Evolutionary conservation across 2,329 filamentous ascomycete genomes (phyloP).

Genomic region (Apiospora sp.): DNA sequence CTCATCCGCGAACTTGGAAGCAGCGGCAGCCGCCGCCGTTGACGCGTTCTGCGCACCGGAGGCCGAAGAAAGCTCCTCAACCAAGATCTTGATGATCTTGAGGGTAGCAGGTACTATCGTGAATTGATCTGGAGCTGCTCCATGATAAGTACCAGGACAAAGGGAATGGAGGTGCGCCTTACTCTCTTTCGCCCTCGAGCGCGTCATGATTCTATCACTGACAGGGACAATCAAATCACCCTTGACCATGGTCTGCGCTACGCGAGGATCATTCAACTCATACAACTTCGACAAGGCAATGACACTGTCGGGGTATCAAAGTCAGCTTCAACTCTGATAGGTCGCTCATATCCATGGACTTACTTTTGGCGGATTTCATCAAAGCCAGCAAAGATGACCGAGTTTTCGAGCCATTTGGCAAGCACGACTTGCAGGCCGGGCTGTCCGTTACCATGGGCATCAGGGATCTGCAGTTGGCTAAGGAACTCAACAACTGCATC

Average conservation of each 20-base stretch:
- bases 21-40: constrained; percentile 65
- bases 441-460: constrained; percentile 58
- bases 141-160: constrained; percentile 23
- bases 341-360: constrained; percentile 42
- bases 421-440: constrained; percentile 90
- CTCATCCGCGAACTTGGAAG: constrained; percentile 62
- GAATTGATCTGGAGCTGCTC: constrained; percentile 82
- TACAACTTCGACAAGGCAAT: constrained; percentile 94
- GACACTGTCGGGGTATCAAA: constrained; percentile 61
- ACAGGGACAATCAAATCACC: constrained; percentile 86
- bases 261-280: constrained; percentile 80
- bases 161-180: constrained; percentile 42
- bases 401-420: constrained; percentile 96
- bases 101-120: constrained; percentile 86
- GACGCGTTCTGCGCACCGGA: constrained; percentile 67
- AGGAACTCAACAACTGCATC: constrained; percentile 93
- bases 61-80: constrained; percentile 88
- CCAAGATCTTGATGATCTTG: constrained; percentile 95
- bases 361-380: constrained; percentile 97
- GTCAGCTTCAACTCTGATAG: neutral
- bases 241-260: constrained; percentile 84
- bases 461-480: constrained; percentile 75
- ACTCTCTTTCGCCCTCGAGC: constrained; percentile 88
- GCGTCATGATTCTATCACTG: constrained; percentile 89
- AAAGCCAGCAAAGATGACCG: constrained; percentile 95